phyloP scores from a whole-genome alignment of 116 monocot genomes.

The Trichopus zeylanicus region DNA sequence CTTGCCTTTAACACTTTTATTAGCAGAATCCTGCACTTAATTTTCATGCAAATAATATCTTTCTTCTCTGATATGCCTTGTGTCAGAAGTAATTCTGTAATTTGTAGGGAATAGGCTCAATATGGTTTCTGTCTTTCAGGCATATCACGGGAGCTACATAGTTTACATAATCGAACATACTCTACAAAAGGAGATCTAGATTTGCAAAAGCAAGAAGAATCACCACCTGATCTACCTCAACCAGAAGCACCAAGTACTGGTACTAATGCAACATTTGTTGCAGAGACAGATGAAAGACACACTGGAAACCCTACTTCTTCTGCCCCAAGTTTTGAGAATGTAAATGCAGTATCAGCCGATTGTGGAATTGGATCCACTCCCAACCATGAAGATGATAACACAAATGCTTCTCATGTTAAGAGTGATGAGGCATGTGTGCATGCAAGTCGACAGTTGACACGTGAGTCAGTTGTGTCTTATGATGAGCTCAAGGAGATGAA shows the following conservation, averaged over 20 bases:
- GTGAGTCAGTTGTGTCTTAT: slow-evolving; percentile 4
- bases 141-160: not conserved
- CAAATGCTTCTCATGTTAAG: not conserved
- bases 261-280: not conserved
- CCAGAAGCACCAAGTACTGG: not conserved
- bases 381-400: not conserved
- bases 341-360: not conserved
- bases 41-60: no score
- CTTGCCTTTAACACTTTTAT: no score
- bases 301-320: not conserved
- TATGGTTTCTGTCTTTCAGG: not conserved
- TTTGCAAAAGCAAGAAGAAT: slow-evolving; percentile 4
- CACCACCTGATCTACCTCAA: not conserved
- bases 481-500: slow-evolving; percentile 9
- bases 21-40: no score
- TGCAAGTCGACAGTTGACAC: slow-evolving; percentile 7
- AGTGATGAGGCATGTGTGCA: slow-evolving; percentile 8
- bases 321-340: not conserved
- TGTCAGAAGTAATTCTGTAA: not conserved
- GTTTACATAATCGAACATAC: not conserved
- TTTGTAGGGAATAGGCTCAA: not conserved
- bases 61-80: not conserved
- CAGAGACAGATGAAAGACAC: not conserved
- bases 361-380: not conserved
- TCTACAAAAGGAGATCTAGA: not conserved